These are phyloP conservation scores for Clitopilus hobsonii DNA, from an alignment of 768 basidiomycete genomes.

Conservation along the genomic window DNA sequence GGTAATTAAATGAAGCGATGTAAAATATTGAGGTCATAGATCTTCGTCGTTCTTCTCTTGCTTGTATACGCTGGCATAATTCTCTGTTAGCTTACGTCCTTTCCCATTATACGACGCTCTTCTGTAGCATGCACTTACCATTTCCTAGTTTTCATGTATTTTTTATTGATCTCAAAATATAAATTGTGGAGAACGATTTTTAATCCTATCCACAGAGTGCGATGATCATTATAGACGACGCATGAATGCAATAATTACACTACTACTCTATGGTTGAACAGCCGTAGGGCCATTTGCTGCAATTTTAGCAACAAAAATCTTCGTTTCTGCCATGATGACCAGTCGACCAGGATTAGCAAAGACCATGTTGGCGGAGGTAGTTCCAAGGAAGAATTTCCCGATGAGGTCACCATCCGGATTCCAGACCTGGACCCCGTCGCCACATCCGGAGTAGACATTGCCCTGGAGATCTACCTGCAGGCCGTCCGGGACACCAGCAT, in stretches of 20 bases:
- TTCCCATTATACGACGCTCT: not conserved
- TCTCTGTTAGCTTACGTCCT: not conserved
- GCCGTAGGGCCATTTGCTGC: slow-evolving; percentile 27
- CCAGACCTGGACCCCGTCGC: slow-evolving; percentile 69
- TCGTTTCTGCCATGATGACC: slow-evolving; percentile 43
- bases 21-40: not conserved
- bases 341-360: slow-evolving; percentile 38
- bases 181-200: not conserved
- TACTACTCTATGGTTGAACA: not conserved
- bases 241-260: not conserved
- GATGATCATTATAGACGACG: too few species aligned
- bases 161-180: not conserved
- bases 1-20: slow-evolving; percentile 12
- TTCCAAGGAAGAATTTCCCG: slow-evolving; percentile 59
- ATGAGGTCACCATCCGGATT: slow-evolving; percentile 48
- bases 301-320: slow-evolving; percentile 41
- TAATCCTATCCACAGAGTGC: not conserved
- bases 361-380: slow-evolving; percentile 38
- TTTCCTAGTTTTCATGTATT: not conserved
- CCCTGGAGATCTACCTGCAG: slow-evolving; percentile 58
- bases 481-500: slow-evolving; percentile 66
- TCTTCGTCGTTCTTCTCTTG: not conserved
- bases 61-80: not conserved
- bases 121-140: not conserved
- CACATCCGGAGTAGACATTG: slow-evolving; percentile 64